Evolutionary conservation across 176 grass and related monocot species (phyloP).

Genomic region (Oryza glumipatula): DNA sequence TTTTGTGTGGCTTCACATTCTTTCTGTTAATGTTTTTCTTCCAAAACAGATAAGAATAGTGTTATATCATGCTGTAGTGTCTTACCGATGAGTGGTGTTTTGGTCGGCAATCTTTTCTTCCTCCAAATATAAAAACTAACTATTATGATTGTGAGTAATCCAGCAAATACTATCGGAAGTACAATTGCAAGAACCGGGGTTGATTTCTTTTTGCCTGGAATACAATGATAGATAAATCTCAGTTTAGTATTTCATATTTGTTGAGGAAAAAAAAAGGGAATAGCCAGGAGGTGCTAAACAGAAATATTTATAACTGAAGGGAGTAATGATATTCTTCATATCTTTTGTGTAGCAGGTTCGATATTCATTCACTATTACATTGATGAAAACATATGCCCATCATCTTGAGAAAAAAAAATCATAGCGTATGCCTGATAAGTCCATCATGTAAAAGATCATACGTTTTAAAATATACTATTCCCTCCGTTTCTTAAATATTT

Average conservation of each 20-base stretch:
- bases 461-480: no score
- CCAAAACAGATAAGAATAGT: background rate
- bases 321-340: no score
- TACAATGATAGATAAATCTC: background rate
- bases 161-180: constrained; percentile 13
- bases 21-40: background rate
- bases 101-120: constrained; percentile 33
- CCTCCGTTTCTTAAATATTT: no score
- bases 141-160: background rate
- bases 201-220: constrained; percentile 18
- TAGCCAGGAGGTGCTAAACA: background rate
- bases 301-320: background rate
- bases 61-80: background rate
- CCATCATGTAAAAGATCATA: no score
- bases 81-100: constrained; percentile 35
- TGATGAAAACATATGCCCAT: no score
- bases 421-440: no score
- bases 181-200: constrained; percentile 40
- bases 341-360: no score
- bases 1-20: background rate
- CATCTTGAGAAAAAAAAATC: no score
- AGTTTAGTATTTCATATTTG: background rate
- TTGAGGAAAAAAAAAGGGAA: background rate
- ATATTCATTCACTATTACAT: background rate
- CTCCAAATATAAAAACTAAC: constrained; percentile 40